A percentile compares a stretch with the other conserved stretches of the same genome.
Conservation (phyloP, 345 rosid genomes). For the Camelina sativa region DNA sequence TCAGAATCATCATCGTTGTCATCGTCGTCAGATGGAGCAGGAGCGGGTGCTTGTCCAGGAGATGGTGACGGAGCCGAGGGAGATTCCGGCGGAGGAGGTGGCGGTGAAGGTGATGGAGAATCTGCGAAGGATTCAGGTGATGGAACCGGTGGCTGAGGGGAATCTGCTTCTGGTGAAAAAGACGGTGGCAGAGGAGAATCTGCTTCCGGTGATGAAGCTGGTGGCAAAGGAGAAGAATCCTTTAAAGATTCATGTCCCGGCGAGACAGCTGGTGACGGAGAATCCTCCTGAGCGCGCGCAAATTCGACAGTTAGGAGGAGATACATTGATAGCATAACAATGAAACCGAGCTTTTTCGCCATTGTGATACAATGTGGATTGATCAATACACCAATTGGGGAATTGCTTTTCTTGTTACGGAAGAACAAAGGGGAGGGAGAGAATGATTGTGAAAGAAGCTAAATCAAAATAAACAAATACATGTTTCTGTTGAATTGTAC, state of each 20-base stretch:
- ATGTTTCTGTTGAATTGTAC: background rate
- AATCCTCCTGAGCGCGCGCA: slow-evolving; percentile 19
- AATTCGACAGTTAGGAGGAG: slow-evolving; percentile 27
- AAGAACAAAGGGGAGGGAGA: slow-evolving; percentile 21
- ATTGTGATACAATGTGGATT: slow-evolving; percentile 1
- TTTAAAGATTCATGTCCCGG: background rate
- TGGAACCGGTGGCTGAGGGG: background rate
- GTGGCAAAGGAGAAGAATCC: slow-evolving; percentile 11
- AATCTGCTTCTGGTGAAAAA: slow-evolving; percentile 22
- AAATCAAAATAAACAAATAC: slow-evolving; percentile 4
- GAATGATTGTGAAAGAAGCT: slow-evolving; percentile 25
- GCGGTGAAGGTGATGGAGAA: slow-evolving; percentile 26
- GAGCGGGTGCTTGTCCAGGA: slow-evolving; percentile 18
- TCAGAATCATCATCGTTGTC: background rate
- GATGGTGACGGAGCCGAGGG: background rate
- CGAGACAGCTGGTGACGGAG: slow-evolving; percentile 18
- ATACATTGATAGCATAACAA: slow-evolving; percentile 22
- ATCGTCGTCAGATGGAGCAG: slow-evolving; percentile 23
- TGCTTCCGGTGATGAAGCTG: slow-evolving; percentile 8
- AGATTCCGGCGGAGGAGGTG: slow-evolving; percentile 17
- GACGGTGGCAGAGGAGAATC: slow-evolving; percentile 23
- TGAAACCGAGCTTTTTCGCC: slow-evolving; percentile 35
- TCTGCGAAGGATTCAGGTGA: slow-evolving; percentile 14
- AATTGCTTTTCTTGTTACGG: slow-evolving; percentile 14
- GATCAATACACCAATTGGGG: background rate